Conservation (phyloP, 1,284 basidiomycete species). For the Cryptococcus floricola region DNA sequence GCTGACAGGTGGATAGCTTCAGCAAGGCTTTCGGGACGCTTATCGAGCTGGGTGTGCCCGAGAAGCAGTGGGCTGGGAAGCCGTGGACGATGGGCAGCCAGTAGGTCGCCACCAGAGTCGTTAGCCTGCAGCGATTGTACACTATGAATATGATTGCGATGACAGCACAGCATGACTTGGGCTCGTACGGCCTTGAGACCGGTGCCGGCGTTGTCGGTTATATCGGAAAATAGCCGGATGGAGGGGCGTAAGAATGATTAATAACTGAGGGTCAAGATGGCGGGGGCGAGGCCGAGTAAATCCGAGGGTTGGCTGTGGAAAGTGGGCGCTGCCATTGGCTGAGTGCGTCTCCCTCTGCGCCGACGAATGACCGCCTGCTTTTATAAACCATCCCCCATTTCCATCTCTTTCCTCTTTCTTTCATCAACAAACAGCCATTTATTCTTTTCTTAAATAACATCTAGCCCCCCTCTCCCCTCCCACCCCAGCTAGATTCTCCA, state of each 20-base stretch:
- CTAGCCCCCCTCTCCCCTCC: neutral
- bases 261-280: neutral
- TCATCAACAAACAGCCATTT: neutral
- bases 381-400: neutral
- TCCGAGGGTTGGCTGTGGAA: no score
- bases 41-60: constrained; percentile 85
- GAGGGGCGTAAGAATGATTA: neutral
- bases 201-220: no score
- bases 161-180: neutral
- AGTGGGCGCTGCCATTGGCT: no score
- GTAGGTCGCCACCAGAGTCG: neutral
- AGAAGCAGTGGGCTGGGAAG: constrained; percentile 67
- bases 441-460: no score
- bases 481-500: no score
- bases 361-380: neutral
- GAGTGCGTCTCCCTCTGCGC: no score
- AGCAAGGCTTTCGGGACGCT: constrained; percentile 68
- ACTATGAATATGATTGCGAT: neutral
- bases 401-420: constrained; percentile 1
- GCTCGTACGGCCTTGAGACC: neutral
- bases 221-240: neutral
- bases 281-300: neutral
- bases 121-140: neutral
- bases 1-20: constrained; percentile 58
- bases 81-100: constrained; percentile 66